Evolutionary conservation across 129 eudicot species (phyloP), one percentile per base, ranked within the genome.

Genomic region (Smallanthus sonchifolius): DNA sequence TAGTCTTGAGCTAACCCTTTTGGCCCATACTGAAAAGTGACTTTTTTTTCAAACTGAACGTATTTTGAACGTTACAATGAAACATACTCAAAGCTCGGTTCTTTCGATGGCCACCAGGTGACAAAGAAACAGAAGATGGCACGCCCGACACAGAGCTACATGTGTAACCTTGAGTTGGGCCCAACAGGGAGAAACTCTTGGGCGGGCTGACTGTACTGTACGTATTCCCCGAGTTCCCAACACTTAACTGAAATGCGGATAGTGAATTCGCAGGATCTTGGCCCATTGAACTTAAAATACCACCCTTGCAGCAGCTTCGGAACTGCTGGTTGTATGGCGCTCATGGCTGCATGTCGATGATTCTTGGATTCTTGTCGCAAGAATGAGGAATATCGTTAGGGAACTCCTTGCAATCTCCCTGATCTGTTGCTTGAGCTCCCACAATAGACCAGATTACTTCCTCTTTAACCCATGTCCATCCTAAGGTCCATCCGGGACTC

Each of bases 401-500:
- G 40, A 77, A 84, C 10, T 81, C 80, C 52, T 79, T 80, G 78
- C 85, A 84, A 2, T 80, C 82, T 61, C 88, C 88, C 65, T 84
- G 88, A 81, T 84, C 85, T 10, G 48, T 81, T 10, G 83, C 78
- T 63, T 84, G 80, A 43, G 85, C 85, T 60, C 88, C 88, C 51
- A 80, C 72, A n/a, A 77, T 74, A 15, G 85, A 77, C 88, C 85
- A 80, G 9, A 84, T 80, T 10, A 80, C 64, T 77, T 84, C 85
- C 37, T 69, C 75, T 30, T 70, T 77, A 4, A 47, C 67, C 88
- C 88, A 84, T 38, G 81, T 77, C 83, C 88, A 84, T 40, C 88
- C 88, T 40, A 80, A 62, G 38, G 85, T 80, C 88, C 88, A 84
- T 15, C 88, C 85, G 8, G 88, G 85, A 49, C 57, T 80, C 42